Conservation (phyloP, 257 asterid genomes). For the Osmanthus fragrans region DNA sequence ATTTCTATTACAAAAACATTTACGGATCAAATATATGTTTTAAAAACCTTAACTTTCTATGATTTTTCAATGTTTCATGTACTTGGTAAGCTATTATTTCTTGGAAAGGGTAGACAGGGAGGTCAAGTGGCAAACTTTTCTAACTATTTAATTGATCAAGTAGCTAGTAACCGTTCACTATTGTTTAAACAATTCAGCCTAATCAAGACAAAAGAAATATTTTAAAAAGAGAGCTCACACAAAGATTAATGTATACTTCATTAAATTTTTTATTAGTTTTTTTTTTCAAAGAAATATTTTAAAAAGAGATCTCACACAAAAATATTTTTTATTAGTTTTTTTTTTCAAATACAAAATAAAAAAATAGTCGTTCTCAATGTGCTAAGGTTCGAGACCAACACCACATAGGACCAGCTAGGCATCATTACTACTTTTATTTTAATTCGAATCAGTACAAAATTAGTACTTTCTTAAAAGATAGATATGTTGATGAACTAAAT, state of each 20-base stretch:
- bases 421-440: not conserved
- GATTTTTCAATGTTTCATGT: too few relatives aligned
- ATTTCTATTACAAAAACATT: too few relatives aligned
- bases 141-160: slow-evolving; percentile 23
- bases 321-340: not conserved
- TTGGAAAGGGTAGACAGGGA: not conserved
- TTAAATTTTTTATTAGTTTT: not conserved
- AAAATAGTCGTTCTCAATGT: not conserved
- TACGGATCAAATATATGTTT: too few relatives aligned
- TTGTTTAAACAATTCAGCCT: not conserved
- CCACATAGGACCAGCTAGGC: not conserved
- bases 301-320: not conserved
- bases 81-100: too few relatives aligned
- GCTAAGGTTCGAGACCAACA: not conserved
- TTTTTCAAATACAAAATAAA: not conserved
- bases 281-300: not conserved
- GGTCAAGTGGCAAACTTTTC: not conserved
- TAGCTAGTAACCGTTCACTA: slow-evolving; percentile 24
- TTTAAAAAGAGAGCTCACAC: not conserved
- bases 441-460: not conserved
- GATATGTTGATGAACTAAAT: not conserved
- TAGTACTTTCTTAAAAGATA: not conserved
- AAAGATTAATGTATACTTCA: not conserved
- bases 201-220: slow-evolving; percentile 9
- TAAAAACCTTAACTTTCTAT: too few relatives aligned